Conservation (phyloP, 2,329 filamentous ascomycete genomes). For the Cladosporium cucumerinum region DNA sequence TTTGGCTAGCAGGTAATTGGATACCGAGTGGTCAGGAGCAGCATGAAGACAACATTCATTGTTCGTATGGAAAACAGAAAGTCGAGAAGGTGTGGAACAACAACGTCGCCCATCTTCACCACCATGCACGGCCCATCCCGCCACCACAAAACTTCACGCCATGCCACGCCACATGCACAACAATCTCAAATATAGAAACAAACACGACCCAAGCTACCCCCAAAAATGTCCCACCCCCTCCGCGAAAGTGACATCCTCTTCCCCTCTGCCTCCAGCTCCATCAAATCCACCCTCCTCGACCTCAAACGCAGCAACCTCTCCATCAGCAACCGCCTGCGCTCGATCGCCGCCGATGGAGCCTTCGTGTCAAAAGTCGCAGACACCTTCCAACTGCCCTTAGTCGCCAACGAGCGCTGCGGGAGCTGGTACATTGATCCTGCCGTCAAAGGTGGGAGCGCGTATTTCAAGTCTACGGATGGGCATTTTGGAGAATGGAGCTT, state of each 20-base stretch:
- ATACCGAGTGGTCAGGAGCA: background rate
- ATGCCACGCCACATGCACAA: background rate
- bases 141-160: slow-evolving; percentile 8
- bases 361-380: slow-evolving; percentile 66
- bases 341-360: slow-evolving; percentile 69
- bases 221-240: background rate
- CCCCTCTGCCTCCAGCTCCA: slow-evolving; percentile 56
- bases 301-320: slow-evolving; percentile 75
- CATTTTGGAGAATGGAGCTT: slow-evolving; percentile 90
- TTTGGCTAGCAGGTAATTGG: background rate
- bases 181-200: background rate
- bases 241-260: slow-evolving; percentile 47
- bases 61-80: background rate
- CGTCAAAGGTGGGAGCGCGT: slow-evolving; percentile 69
- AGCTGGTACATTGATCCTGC: slow-evolving; percentile 82
- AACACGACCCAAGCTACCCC: background rate
- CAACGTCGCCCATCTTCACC: background rate
- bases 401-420: slow-evolving; percentile 93
- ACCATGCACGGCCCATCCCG: background rate
- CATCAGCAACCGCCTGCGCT: slow-evolving; percentile 75
- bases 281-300: slow-evolving; percentile 66
- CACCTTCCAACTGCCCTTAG: slow-evolving; percentile 62
- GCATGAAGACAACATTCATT: background rate
- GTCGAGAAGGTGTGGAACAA: background rate
- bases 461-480: slow-evolving; percentile 98